phyloP scores from a whole-genome alignment of 768 basidiomycete genomes.

The Lepiota subincarnata region DNA sequence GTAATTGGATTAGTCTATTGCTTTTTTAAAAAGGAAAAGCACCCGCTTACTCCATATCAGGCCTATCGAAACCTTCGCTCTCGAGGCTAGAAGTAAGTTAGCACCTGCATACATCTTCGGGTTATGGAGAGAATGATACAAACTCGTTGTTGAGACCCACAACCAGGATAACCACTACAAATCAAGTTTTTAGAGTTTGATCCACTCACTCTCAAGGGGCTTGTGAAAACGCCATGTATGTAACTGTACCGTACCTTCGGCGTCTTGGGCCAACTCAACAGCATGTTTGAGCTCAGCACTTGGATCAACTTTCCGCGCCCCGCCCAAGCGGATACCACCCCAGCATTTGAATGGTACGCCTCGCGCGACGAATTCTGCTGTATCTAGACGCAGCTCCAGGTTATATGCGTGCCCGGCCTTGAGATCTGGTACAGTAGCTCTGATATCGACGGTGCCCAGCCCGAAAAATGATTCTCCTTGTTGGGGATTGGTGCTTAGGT shows the following conservation, averaged over 20 bases:
- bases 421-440: conserved; percentile 29
- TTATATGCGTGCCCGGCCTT: conserved; percentile 39
- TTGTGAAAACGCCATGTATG: not conserved
- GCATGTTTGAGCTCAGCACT: conserved; percentile 40
- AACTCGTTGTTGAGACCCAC: conserved; percentile 55
- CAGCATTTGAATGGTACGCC: conserved; percentile 34
- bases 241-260: conserved; percentile 41
- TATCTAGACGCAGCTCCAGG: conserved; percentile 34
- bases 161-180: conserved; percentile 41
- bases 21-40: not conserved
- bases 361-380: conserved; percentile 28
- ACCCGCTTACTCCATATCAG: conserved; percentile 35
- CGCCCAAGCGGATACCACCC: conserved; percentile 38
- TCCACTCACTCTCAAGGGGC: not conserved
- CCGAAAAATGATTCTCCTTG: conserved; percentile 40
- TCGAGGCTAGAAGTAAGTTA: conserved; percentile 33
- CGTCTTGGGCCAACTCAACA: conserved; percentile 30
- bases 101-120: not conserved
- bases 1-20: not conserved
- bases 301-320: conserved; percentile 26
- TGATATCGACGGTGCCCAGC: conserved; percentile 37
- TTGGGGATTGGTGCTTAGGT: conserved; percentile 36
- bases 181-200: not conserved
- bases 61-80: conserved; percentile 57
- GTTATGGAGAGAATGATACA: conserved; percentile 11